A percentile compares a stretch with the other conserved stretches of the same genome.
phyloP scores from a whole-genome alignment of 2,329 filamentous ascomycete species.

The Drechslera avenae region DNA sequence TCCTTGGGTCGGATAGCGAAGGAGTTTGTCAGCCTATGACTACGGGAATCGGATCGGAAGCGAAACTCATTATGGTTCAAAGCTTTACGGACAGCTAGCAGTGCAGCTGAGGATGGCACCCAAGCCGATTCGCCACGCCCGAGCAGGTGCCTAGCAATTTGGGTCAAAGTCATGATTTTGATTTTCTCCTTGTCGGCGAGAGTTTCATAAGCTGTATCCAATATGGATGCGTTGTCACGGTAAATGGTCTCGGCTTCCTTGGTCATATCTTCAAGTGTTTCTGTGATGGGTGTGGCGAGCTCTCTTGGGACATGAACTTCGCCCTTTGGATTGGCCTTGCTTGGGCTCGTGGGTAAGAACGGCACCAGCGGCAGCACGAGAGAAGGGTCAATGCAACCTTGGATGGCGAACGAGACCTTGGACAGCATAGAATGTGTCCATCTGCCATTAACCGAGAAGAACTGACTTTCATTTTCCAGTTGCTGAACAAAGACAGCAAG shows the following conservation, averaged over 20 bases:
- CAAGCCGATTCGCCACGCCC: slow-evolving; percentile 24
- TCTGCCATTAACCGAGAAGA: slow-evolving; percentile 57
- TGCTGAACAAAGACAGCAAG: slow-evolving; percentile 57
- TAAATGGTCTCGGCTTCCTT: slow-evolving; percentile 55
- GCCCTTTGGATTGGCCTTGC: slow-evolving; percentile 28
- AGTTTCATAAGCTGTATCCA: slow-evolving; percentile 57
- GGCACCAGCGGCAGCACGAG: slow-evolving; percentile 55
- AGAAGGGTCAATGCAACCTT: slow-evolving; percentile 54
- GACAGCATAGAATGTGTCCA: slow-evolving; percentile 51
- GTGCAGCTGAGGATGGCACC: slow-evolving; percentile 50
- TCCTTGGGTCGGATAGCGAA: slow-evolving; percentile 66
- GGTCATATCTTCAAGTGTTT: slow-evolving; percentile 52
- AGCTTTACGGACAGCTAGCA: slow-evolving; percentile 74
- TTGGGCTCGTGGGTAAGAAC: slow-evolving; percentile 55
- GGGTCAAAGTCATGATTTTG: slow-evolving; percentile 54
- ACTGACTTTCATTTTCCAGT: slow-evolving; percentile 50
- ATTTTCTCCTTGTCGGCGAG: slow-evolving; percentile 53
- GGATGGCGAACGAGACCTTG: slow-evolving; percentile 56
- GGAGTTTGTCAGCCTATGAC: slow-evolving; percentile 59
- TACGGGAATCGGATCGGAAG: slow-evolving; percentile 62
- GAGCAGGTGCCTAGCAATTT: slow-evolving; percentile 54
- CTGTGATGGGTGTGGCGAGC: slow-evolving; percentile 53
- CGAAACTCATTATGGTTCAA: slow-evolving; percentile 64
- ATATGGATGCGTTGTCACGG: slow-evolving; percentile 50
- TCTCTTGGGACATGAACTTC: slow-evolving; percentile 53